phyloP scores from a whole-genome alignment of 2,329 filamentous ascomycete species.

The Teratosphaeria pseudoeucalypti region DNA sequence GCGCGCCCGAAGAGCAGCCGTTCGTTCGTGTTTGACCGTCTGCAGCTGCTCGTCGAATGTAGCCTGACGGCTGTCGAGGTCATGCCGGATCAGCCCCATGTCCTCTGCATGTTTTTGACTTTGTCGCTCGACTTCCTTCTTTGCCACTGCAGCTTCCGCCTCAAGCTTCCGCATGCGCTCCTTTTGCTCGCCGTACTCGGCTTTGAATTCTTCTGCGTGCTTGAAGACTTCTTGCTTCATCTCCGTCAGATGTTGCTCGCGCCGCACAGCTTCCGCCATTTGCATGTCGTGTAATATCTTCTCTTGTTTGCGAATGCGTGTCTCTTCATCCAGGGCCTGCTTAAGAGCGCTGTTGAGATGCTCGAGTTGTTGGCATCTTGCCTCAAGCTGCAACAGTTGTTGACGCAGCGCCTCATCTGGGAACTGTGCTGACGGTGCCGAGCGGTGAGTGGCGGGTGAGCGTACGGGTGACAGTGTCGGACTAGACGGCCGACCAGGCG shows the following conservation, averaged over 20 bases:
- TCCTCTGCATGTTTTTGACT: slow-evolving; percentile 9
- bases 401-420: slow-evolving; percentile 4
- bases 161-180: slow-evolving; percentile 7
- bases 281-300: slow-evolving; percentile 9
- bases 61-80: slow-evolving; percentile 10
- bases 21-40: slow-evolving; percentile 12
- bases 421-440: slow-evolving; percentile 4
- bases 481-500: slow-evolving; percentile 12
- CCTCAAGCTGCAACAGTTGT: slow-evolving; percentile 15
- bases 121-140: slow-evolving; percentile 4
- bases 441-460: slow-evolving; percentile 15
- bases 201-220: slow-evolving; percentile 13
- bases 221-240: slow-evolving; percentile 16
- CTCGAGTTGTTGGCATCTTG: slow-evolving; percentile 17
- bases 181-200: slow-evolving; percentile 14
- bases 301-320: slow-evolving; percentile 12
- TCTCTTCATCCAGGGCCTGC: slow-evolving; percentile 17
- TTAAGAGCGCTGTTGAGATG: slow-evolving; percentile 17
- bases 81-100: slow-evolving; percentile 11
- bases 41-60: slow-evolving; percentile 9
- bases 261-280: slow-evolving; percentile 10
- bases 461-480: slow-evolving; percentile 20
- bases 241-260: slow-evolving; percentile 14
- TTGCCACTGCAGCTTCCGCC: slow-evolving; percentile 6
- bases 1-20: slow-evolving; percentile 11